phyloP scores from a whole-genome alignment of 306 rosid genomes.

The Glycine latifolia region DNA sequence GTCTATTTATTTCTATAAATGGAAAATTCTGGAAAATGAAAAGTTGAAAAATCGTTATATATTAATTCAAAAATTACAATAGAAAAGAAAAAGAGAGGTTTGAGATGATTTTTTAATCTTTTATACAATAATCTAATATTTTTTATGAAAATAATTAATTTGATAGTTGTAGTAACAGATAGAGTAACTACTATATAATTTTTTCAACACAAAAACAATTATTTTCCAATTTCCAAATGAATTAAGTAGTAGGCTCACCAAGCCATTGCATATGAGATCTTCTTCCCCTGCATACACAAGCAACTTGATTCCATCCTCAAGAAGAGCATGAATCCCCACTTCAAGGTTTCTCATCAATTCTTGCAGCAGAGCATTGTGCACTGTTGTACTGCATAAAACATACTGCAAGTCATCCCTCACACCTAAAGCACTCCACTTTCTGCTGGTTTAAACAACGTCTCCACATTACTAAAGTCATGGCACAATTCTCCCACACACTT shows the following conservation, averaged over 20 bases:
- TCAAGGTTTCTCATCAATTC: constrained; percentile 91
- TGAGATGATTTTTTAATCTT: too few relatives aligned
- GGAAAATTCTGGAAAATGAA: too few relatives aligned
- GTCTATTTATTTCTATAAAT: too few relatives aligned
- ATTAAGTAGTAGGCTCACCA: constrained; percentile 52
- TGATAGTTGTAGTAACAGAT: too few relatives aligned
- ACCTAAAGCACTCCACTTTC: constrained; percentile 68
- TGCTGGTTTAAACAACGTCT: constrained; percentile 62
- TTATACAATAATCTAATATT: too few relatives aligned
- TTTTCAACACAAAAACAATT: background rate
- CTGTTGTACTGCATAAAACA: constrained; percentile 40
- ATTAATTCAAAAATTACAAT: too few relatives aligned
- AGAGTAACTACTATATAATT: too few relatives aligned
- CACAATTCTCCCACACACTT: constrained; percentile 74
- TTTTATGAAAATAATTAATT: too few relatives aligned
- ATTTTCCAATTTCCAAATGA: background rate
- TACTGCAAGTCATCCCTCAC: constrained; percentile 65
- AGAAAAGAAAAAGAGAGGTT: too few relatives aligned
- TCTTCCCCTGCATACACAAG: constrained; percentile 89
- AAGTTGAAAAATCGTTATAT: too few relatives aligned
- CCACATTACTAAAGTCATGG: constrained; percentile 82
- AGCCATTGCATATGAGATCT: constrained; percentile 97
- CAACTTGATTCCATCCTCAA: constrained; percentile 83
- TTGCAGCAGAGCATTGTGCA: constrained; percentile 57
- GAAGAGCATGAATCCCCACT: constrained; percentile 80